Percentiles rank a stretch among this genome's conserved stretches.
These are phyloP conservation scores for Nakazawaea laoshanensis DNA, from an alignment of 805 yeast species.

Conservation along the genomic window DNA sequence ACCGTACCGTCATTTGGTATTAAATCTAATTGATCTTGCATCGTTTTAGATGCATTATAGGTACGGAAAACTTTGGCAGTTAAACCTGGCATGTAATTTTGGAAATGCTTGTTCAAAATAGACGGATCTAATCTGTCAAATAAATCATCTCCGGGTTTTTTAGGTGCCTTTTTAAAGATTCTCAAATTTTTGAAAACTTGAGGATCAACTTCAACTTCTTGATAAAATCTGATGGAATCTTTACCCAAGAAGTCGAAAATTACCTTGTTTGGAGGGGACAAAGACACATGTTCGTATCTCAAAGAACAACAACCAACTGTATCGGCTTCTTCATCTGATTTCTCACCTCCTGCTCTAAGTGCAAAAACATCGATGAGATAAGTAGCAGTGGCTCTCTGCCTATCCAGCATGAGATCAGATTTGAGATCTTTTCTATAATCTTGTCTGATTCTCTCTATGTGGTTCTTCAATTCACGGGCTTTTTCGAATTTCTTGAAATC, in stretches of 20 bases:
- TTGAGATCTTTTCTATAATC: constrained; percentile 69
- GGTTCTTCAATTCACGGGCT: constrained; percentile 74
- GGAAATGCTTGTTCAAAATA: constrained; percentile 76
- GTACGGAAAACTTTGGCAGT: constrained; percentile 98
- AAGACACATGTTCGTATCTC: constrained; percentile 79
- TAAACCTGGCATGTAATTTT: constrained; percentile 83
- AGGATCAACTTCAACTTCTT: constrained; percentile 86
- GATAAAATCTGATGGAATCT: constrained; percentile 86
- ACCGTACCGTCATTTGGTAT: constrained; percentile 84
- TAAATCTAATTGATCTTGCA: constrained; percentile 88
- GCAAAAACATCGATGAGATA: constrained; percentile 90
- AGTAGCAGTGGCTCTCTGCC: constrained; percentile 92
- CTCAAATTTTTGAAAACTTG: constrained; percentile 86
- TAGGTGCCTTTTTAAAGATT: constrained; percentile 83
- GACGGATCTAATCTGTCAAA: constrained; percentile 87
- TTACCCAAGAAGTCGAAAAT: constrained; percentile 92
- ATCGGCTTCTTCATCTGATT: constrained; percentile 95
- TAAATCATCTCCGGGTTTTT: constrained; percentile 84
- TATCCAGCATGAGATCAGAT: constrained; percentile 68
- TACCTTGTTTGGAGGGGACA: constrained; percentile 79
- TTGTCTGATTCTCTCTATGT: constrained; percentile 61
- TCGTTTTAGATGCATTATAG: constrained; percentile 90
- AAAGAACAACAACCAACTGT: constrained; percentile 97
- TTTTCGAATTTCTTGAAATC: constrained; percentile 91
- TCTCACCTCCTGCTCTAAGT: constrained; percentile 96